Conservation (phyloP, 1,284 basidiomycete species). For the Ganoderma resinaceum region DNA sequence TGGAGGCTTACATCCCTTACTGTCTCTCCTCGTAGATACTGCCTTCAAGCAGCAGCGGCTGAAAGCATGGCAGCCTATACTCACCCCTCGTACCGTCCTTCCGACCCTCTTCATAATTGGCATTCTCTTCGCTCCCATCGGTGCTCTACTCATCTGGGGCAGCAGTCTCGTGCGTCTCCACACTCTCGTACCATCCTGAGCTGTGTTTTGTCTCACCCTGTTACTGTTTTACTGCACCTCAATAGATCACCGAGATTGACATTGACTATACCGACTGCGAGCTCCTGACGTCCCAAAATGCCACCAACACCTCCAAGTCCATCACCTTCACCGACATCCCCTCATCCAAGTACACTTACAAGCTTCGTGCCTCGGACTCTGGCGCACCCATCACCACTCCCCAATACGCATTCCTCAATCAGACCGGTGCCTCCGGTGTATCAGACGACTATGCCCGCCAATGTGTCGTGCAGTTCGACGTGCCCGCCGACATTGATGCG, state of each 20-base stretch:
- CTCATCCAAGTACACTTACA: conserved; percentile 71
- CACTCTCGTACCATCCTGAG: neutral
- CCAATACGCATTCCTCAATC: conserved; percentile 72
- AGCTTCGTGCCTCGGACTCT: conserved; percentile 65
- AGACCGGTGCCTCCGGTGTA: conserved; percentile 48
- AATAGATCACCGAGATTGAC: conserved; percentile 90
- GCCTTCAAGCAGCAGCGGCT: conserved; percentile 99
- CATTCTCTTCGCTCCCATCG: conserved; percentile 95
- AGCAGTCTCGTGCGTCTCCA: conserved; percentile 61
- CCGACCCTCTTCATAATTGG: conserved; percentile 97
- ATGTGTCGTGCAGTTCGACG: conserved; percentile 83
- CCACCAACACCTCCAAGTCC: conserved; percentile 51
- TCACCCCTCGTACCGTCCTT: conserved; percentile 96
- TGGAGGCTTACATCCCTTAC: conserved; percentile 13
- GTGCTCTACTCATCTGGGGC: conserved; percentile 93
- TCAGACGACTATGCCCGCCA: conserved; percentile 56
- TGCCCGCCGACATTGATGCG: conserved; percentile 80
- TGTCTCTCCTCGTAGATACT: conserved; percentile 66
- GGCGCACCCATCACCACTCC: conserved; percentile 58
- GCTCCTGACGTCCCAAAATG: conserved; percentile 38
- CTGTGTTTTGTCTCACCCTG: conserved; percentile 3
- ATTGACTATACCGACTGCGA: conserved; percentile 97
- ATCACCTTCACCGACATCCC: conserved; percentile 58
- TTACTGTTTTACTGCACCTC: neutral
- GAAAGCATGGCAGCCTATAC: conserved; percentile 99